phyloP scores from a whole-genome alignment of 2,329 filamentous ascomycete genomes.

The Colletotrichum sp. region DNA sequence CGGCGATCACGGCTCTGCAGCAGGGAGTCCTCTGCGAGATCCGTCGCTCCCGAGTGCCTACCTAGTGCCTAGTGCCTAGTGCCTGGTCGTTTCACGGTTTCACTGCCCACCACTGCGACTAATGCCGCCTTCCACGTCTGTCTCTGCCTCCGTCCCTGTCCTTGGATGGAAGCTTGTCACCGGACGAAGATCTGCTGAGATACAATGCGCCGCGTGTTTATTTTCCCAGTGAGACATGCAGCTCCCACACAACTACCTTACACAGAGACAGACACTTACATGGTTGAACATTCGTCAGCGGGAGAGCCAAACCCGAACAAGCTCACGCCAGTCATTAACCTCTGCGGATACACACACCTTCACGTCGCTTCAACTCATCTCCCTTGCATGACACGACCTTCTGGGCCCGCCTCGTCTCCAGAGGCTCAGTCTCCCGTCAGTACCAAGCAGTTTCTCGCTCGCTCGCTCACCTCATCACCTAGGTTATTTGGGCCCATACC shows the following conservation, averaged over 20 bases:
- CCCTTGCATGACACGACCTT: neutral
- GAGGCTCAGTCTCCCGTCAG: neutral
- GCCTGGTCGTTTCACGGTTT: neutral
- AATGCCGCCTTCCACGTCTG: neutral
- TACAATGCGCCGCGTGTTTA: neutral
- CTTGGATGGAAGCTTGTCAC: neutral
- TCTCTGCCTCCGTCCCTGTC: neutral
- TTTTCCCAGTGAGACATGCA: neutral
- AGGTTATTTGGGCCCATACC: neutral
- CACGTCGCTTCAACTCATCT: neutral
- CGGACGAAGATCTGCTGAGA: neutral
- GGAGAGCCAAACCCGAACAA: constrained; percentile 1
- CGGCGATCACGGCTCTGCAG: neutral
- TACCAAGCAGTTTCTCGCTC: neutral
- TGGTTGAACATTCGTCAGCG: neutral
- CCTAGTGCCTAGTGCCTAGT: neutral
- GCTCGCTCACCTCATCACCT: neutral
- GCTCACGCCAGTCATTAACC: neutral
- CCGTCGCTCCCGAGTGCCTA: neutral
- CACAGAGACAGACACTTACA: neutral
- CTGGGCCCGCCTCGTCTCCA: neutral
- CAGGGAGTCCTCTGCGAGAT: neutral
- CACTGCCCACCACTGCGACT: neutral
- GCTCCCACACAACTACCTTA: neutral
- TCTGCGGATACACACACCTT: neutral